Evolutionary conservation across 305 asterid species (phyloP).

Genomic region (Fraxinus floribunda): DNA sequence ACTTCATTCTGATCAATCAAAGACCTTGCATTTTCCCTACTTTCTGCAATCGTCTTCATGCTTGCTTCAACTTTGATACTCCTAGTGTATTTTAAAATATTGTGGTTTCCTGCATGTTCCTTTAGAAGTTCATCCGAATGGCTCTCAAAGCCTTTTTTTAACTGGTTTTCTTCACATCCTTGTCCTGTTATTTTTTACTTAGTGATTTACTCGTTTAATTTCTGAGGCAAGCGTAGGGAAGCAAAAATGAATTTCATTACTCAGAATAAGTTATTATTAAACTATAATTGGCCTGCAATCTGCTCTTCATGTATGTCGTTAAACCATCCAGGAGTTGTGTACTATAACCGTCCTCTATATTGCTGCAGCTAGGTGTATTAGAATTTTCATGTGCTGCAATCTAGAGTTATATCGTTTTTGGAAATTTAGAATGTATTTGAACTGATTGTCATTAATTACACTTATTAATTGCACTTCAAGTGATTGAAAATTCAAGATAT

Average conservation of each 20-base stretch:
- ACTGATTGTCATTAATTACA: neutral
- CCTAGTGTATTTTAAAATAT: constrained; percentile 3
- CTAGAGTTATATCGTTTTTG: neutral
- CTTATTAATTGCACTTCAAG: neutral
- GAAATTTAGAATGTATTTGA: neutral
- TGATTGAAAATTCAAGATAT: neutral
- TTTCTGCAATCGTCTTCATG: constrained; percentile 9
- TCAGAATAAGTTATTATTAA: neutral
- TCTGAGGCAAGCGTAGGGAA: neutral
- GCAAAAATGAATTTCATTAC: neutral
- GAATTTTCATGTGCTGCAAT: neutral
- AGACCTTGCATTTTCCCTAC: constrained; percentile 5
- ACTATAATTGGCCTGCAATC: neutral
- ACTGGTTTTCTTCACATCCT: neutral
- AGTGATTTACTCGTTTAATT: constrained; percentile 5
- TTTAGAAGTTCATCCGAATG: neutral
- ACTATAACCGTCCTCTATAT: neutral
- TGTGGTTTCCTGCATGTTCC: neutral
- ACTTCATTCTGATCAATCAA: constrained; percentile 2
- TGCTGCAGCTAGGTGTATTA: constrained; percentile 2
- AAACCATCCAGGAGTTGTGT: constrained; percentile 5
- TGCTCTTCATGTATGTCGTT: constrained; percentile 4
- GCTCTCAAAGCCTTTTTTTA: neutral
- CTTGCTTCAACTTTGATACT: constrained; percentile 16
- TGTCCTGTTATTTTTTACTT: neutral